phyloP scores from a whole-genome alignment of 2,329 filamentous ascomycete genomes.

The Pseudocercospora vitis region DNA sequence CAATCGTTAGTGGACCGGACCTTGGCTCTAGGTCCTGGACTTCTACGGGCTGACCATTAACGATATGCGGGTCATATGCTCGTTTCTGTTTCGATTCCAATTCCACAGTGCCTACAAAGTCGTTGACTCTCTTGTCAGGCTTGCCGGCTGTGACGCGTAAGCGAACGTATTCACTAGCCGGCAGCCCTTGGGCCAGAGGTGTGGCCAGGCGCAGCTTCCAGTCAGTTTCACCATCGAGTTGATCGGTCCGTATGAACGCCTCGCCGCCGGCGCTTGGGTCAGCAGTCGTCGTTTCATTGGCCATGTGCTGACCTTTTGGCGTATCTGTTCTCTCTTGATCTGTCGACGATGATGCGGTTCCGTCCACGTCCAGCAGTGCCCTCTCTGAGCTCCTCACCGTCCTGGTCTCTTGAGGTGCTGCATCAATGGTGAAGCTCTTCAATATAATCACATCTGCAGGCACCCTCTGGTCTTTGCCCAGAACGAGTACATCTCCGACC shows the following conservation, averaged over 20 bases:
- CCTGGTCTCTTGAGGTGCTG: slow-evolving; percentile 35
- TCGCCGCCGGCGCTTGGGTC: slow-evolving; percentile 64
- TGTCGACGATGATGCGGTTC: slow-evolving; percentile 18
- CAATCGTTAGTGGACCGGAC: slow-evolving; percentile 78
- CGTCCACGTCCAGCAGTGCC: slow-evolving; percentile 31
- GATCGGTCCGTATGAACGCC: slow-evolving; percentile 95
- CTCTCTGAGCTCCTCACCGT: slow-evolving; percentile 30
- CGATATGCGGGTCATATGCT: slow-evolving; percentile 48
- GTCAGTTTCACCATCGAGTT: slow-evolving; percentile 95
- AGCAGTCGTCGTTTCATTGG: slow-evolving; percentile 37
- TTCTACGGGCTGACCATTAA: slow-evolving; percentile 7
- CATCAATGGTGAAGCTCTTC: slow-evolving; percentile 70
- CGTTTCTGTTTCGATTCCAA: slow-evolving; percentile 58
- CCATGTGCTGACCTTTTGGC: slow-evolving; percentile 21
- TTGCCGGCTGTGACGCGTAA: slow-evolving; percentile 77
- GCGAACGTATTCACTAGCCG: slow-evolving; percentile 66
- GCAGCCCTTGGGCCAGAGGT: slow-evolving; percentile 76
- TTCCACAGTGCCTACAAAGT: slow-evolving; percentile 88
- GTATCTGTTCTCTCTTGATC: slow-evolving; percentile 33
- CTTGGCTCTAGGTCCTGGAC: slow-evolving; percentile 1
- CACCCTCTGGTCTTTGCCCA: slow-evolving; percentile 87
- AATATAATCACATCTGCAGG: slow-evolving; percentile 93
- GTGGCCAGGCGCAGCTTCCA: slow-evolving; percentile 95
- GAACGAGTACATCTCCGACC: slow-evolving; percentile 92
- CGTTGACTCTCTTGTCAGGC: slow-evolving; percentile 90